Evolutionary conservation across 345 rosid species (phyloP).

Genomic region (Moringa oleifera): DNA sequence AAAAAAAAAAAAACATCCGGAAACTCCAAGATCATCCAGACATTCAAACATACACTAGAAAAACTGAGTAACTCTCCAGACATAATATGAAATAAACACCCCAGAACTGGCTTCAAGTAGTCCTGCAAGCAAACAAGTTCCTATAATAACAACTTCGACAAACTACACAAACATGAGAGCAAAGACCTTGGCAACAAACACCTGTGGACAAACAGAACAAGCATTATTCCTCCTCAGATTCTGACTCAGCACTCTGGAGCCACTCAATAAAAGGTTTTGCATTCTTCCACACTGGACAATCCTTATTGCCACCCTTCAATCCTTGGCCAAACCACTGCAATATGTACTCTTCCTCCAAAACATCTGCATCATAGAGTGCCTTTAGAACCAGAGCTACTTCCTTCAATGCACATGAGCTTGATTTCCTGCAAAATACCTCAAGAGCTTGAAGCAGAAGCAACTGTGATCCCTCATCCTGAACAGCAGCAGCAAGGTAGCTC

Average conservation of each 20-base stretch:
- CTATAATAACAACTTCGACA: not conserved
- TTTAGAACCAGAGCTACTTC: constrained; percentile 60
- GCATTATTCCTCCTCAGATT: constrained; percentile 55
- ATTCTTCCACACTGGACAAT: constrained; percentile 41
- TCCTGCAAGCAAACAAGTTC: not conserved
- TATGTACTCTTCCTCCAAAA: constrained; percentile 53
- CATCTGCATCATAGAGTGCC: constrained; percentile 53
- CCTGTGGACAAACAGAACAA: not conserved
- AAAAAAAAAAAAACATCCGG: too few relatives aligned
- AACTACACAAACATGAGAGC: not conserved
- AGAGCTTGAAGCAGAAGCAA: constrained; percentile 42
- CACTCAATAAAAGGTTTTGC: constrained; percentile 56
- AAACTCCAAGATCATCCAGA: too few relatives aligned
- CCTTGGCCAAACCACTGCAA: constrained; percentile 50
- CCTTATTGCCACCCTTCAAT: constrained; percentile 26
- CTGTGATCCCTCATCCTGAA: constrained; percentile 37
- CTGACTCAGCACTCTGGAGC: constrained; percentile 76
- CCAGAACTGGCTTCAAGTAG: not conserved
- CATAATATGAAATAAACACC: not conserved
- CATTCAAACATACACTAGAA: too few relatives aligned
- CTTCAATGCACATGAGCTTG: constrained; percentile 27
- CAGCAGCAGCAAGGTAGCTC: constrained; percentile 37
- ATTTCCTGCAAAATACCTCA: constrained; percentile 35
- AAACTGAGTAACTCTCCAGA: too few relatives aligned
- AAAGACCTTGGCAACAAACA: constrained; percentile 2